Percentiles rank a stretch among this genome's conserved stretches.
phyloP scores from a whole-genome alignment of 108 stramenopile species.

The Nitzschia sp. region DNA sequence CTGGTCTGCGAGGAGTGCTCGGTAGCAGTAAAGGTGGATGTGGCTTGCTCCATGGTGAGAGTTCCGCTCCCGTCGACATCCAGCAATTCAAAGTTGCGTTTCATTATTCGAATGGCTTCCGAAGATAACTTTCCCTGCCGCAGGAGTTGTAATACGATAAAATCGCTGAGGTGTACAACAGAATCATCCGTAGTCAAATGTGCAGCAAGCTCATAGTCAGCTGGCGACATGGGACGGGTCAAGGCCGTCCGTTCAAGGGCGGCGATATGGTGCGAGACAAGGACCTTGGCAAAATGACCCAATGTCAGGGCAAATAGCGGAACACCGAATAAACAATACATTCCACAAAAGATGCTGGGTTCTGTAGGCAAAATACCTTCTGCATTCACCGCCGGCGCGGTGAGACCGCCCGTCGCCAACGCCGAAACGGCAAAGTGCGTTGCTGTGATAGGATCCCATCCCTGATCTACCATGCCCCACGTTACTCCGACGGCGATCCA shows the following conservation, averaged over 20 bases:
- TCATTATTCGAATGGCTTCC: slow-evolving; percentile 49
- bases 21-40: background rate
- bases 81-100: slow-evolving; percentile 47
- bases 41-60: slow-evolving; percentile 42
- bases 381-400: slow-evolving; percentile 55
- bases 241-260: slow-evolving; percentile 50
- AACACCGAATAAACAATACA: slow-evolving; percentile 68
- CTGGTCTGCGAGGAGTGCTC: no score
- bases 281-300: slow-evolving; percentile 57
- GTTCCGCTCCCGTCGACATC: slow-evolving; percentile 37
- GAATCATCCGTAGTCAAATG: slow-evolving; percentile 34
- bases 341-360: slow-evolving; percentile 61
- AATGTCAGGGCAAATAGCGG: slow-evolving; percentile 69
- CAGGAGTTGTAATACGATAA: slow-evolving; percentile 64
- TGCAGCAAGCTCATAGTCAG: slow-evolving; percentile 55
- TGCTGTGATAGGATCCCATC: slow-evolving; percentile 63
- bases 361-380: slow-evolving; percentile 55
- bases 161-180: slow-evolving; percentile 50
- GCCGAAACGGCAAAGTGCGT: slow-evolving; percentile 78
- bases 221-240: slow-evolving; percentile 41
- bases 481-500: slow-evolving; percentile 49
- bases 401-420: slow-evolving; percentile 69
- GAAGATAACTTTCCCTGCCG: slow-evolving; percentile 59
- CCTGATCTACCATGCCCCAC: slow-evolving; percentile 55
- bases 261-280: slow-evolving; percentile 51